phyloP scores from a whole-genome alignment of 2,329 filamentous ascomycete genomes.

The Neofusicoccum ribis region DNA sequence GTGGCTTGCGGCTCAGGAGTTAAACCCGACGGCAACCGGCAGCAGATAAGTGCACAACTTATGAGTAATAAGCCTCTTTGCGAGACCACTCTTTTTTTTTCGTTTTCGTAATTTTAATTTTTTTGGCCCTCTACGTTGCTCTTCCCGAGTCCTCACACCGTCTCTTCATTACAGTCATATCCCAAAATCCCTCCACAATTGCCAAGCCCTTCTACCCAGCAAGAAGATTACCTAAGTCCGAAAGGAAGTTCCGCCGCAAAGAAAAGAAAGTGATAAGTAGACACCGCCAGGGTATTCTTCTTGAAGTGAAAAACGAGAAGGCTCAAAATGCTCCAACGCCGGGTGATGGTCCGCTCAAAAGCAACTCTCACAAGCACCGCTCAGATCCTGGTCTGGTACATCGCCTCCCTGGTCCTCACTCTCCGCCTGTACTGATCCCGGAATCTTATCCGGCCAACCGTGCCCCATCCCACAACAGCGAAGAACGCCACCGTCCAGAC shows the following conservation, averaged over 20 bases:
- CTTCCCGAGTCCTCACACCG: neutral
- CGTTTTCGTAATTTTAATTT: neutral
- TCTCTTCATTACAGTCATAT: slow-evolving; percentile 10
- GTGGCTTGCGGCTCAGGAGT: neutral
- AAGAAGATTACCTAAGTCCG: neutral
- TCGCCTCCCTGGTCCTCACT: slow-evolving; percentile 41
- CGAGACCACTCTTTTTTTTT: neutral
- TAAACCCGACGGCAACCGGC: neutral
- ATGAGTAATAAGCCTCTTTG: neutral
- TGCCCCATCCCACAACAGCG: slow-evolving; percentile 62
- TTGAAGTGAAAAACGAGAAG: neutral
- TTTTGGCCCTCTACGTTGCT: neutral
- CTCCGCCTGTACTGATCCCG: slow-evolving; percentile 62
- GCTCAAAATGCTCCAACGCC: neutral
- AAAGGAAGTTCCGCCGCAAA: neutral
- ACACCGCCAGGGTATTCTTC: slow-evolving; percentile 14
- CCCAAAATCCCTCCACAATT: neutral
- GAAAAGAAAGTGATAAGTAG: neutral
- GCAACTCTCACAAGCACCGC: neutral
- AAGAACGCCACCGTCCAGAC: slow-evolving; percentile 61
- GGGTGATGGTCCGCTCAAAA: neutral
- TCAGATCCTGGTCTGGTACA: slow-evolving; percentile 1
- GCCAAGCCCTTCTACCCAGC: neutral
- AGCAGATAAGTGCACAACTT: neutral
- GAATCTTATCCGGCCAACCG: slow-evolving; percentile 66